Evolutionary conservation across 2,329 filamentous ascomycete genomes (phyloP).

Genomic region (Elsinoe fawcettii): DNA sequence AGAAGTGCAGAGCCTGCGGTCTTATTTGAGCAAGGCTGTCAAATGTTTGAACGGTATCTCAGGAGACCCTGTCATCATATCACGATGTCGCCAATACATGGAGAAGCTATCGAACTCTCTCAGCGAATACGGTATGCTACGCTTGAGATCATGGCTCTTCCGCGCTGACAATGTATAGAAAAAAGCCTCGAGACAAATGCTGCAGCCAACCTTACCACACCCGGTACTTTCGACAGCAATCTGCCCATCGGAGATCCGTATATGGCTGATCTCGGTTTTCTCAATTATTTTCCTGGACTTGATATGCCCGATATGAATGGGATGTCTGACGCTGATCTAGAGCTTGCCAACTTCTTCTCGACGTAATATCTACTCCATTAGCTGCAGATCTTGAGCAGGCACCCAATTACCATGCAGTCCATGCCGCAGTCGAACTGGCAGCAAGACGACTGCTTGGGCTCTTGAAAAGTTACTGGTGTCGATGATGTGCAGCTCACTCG

Average conservation of each 20-base stretch:
- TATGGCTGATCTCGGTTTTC: neutral
- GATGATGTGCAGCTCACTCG: conserved; percentile 34
- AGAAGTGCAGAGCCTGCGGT: neutral
- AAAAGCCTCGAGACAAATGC: neutral
- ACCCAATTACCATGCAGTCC: conserved; percentile 2
- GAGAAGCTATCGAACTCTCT: neutral
- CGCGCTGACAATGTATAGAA: neutral
- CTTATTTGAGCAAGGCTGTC: neutral
- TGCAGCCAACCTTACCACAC: neutral
- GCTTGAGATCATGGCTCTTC: neutral
- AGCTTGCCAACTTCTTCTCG: conserved; percentile 7
- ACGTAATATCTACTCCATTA: neutral
- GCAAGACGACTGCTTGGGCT: conserved; percentile 34
- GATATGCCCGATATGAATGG: conserved; percentile 1
- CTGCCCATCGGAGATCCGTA: neutral
- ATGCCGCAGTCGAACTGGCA: conserved; percentile 25
- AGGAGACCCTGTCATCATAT: neutral
- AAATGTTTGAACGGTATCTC: neutral
- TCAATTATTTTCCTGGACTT: conserved; percentile 11
- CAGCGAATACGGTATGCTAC: neutral
- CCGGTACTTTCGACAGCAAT: neutral
- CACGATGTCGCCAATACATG: conserved; percentile 9
- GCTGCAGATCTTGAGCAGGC: neutral
- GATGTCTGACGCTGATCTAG: neutral
- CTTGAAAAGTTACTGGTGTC: conserved; percentile 35